A percentile compares a stretch with the other conserved stretches of the same genome.
Evolutionary conservation across 2,329 filamentous ascomycete species (phyloP).

Genomic region (Daldinia eschscholtzii): DNA sequence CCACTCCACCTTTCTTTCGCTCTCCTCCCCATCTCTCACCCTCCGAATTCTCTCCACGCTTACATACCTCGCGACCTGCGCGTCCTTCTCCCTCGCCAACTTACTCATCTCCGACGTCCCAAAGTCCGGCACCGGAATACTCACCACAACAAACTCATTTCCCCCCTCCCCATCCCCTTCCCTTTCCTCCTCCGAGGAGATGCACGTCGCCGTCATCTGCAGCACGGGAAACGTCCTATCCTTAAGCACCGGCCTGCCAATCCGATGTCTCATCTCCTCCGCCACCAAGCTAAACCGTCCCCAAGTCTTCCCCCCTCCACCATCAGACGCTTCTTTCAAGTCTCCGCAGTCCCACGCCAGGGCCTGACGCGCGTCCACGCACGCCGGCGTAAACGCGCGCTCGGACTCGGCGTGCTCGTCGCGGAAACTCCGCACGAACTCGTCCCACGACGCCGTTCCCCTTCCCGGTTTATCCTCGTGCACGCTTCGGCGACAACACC

Average conservation of each 20-base stretch:
- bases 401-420: slow-evolving; percentile 69
- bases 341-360: slow-evolving; percentile 62
- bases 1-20: slow-evolving; percentile 76
- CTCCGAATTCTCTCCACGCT: slow-evolving; percentile 73
- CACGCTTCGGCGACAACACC: slow-evolving; percentile 73
- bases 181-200: too few species aligned
- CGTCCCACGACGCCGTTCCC: slow-evolving; percentile 72
- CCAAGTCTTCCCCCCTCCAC: slow-evolving; percentile 59
- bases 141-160: slow-evolving; percentile 68
- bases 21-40: slow-evolving; percentile 45
- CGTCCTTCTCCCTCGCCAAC: slow-evolving; percentile 58
- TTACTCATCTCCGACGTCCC: slow-evolving; percentile 49
- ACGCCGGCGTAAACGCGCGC: slow-evolving; percentile 69
- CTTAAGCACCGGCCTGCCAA: slow-evolving; percentile 68
- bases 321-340: slow-evolving; percentile 52
- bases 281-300: slow-evolving; percentile 63
- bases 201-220: slow-evolving; percentile 67
- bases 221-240: slow-evolving; percentile 76
- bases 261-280: slow-evolving; percentile 74
- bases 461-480: slow-evolving; percentile 65
- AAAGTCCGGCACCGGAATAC: slow-evolving; percentile 65
- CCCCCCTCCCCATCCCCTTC: background rate
- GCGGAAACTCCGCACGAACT: slow-evolving; percentile 72
- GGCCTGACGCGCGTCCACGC: slow-evolving; percentile 60
- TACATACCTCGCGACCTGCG: slow-evolving; percentile 71